These are phyloP conservation scores for Parietaria judaica DNA, from an alignment of 306 rosid genomes.

Conservation along the genomic window DNA sequence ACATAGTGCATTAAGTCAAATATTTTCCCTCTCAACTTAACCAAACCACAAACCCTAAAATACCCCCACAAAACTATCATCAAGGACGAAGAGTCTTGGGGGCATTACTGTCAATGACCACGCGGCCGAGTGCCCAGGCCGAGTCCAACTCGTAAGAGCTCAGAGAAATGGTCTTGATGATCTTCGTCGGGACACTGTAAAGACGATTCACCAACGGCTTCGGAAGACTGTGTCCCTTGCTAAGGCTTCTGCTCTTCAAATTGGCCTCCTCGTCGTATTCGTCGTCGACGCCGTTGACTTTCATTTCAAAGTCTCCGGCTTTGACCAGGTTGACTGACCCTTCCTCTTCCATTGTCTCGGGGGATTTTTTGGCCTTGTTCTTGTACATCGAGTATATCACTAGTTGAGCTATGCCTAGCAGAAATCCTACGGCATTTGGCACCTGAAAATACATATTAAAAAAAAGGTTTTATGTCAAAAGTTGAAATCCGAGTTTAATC, in stretches of 20 bases:
- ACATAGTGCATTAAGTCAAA: no score
- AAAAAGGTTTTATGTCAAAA: no score
- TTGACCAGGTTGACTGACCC: neutral
- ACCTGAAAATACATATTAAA: slow-evolving; percentile 17
- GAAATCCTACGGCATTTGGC: slow-evolving; percentile 36
- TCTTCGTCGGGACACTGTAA: slow-evolving; percentile 17
- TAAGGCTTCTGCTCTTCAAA: slow-evolving; percentile 10
- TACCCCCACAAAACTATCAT: neutral
- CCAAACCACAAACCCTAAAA: neutral
- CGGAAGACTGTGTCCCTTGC: slow-evolving; percentile 40
- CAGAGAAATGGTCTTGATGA: slow-evolving; percentile 32
- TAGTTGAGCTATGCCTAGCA: slow-evolving; percentile 34
- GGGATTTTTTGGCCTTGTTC: slow-evolving; percentile 21
- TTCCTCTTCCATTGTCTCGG: slow-evolving; percentile 11
- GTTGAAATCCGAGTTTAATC: no score
- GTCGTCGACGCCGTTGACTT: neutral
- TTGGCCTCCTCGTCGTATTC: neutral
- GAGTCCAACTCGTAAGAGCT: slow-evolving; percentile 18
- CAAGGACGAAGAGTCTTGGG: neutral
- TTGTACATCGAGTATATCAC: slow-evolving; percentile 28
- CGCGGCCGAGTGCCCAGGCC: neutral
- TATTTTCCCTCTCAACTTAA: neutral
- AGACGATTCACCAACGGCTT: slow-evolving; percentile 14
- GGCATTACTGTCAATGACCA: slow-evolving; percentile 1
- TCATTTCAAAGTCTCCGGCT: neutral